Base-by-base conservation (phyloP, 805 yeast genomes). In the Candida boleticola region DNA sequence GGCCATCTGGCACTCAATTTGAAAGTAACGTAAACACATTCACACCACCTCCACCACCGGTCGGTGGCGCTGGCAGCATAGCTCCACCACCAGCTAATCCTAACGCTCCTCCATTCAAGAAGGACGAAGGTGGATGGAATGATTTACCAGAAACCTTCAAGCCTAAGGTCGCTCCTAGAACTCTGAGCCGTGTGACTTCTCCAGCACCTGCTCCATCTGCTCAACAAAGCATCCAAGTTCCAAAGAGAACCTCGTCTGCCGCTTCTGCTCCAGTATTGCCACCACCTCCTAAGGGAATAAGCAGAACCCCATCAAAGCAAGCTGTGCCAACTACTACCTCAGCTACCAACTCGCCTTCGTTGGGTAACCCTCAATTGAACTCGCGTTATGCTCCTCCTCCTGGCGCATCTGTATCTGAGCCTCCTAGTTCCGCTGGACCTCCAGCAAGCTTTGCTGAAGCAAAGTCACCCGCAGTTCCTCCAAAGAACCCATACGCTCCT, bases 61-160 rank as follows among this genome's bases (percentile, higher is more conserved):
- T 43, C 19, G 39, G 44, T 5, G 17, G 34, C 13, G 36, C 31
- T 5, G 36, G 41, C 13, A 33, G 39, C 4, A 52, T 57, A 11
- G 54, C 60, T 23, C 62, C 64, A 7, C 53, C 62, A 4, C 50
- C 52, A 11, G 54, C 62, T 30, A 45, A 61, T 4, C 37, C 43
- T 5, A 41, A 46, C 40, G 46, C 51, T 46, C 36, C 61, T 57
- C 20, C 51, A 49, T 51, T 50, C 45, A 74, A 71, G 43, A 63
- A 61, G 41, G 78, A 78, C 33, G 76, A 76, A 29, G 86, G 82
- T 29, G 88, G 87, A 3, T 82, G 89, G 88, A 82, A 82, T 52
- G 87, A 82, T 54, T 63, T 83, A 46, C 88, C 89, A 38, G 71
- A 77, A 9, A 63, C 72, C 7, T 74, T 74, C 63, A 73, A 73